Base-by-base conservation (phyloP, 305 asterid genomes). In the Solanum hybrid region DNA sequence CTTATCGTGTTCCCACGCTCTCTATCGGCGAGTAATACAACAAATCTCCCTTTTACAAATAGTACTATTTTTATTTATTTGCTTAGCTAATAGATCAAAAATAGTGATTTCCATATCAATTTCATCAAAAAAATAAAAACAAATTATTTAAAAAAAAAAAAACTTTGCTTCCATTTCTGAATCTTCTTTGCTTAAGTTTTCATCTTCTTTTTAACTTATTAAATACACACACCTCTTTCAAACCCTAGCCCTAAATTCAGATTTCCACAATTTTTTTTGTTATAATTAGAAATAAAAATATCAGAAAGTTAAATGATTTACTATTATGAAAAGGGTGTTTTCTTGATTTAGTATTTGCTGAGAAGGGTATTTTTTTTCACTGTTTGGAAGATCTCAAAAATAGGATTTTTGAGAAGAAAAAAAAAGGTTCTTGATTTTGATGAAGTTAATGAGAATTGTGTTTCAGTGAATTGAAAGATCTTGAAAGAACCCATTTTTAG, bases 311-410 rank as follows among this genome's bases (percentile, higher is more conserved):
- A 5, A 10, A 20, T 77, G 42, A 34, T 20, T 76, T 76, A 32
- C 40, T 75, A 79, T n/a, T 36, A n/a, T 37, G 64, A 79, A 37
- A 64, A 37, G 35, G 32, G 34, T 20, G 17, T 11, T 34, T 35
- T 78, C 32, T 78, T 78, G 85, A 36, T 78, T 78, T 36, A 78
- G 85, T 35, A 36, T 78, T 78, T 77, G 46, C 4, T 32, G 40
- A 32, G 40, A 26, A 16, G 42, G 82, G 82, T 14, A 29, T 73
- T 73, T 5, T 29, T 27, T 7, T 7, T 3, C 79, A 73, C 79
- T 73, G 79, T 81, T 81, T 20, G 32, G 66, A 82, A 82, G 87
- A 82, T 82, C 87, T 81, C 72, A 82, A 82, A 81, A 82, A 40
- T 26, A 14, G 3, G 3, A 42, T 7, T 40, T 69, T 81, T 81